Conservation (phyloP, 2,329 filamentous ascomycete genomes). For the Epicoccum sorghinum region DNA sequence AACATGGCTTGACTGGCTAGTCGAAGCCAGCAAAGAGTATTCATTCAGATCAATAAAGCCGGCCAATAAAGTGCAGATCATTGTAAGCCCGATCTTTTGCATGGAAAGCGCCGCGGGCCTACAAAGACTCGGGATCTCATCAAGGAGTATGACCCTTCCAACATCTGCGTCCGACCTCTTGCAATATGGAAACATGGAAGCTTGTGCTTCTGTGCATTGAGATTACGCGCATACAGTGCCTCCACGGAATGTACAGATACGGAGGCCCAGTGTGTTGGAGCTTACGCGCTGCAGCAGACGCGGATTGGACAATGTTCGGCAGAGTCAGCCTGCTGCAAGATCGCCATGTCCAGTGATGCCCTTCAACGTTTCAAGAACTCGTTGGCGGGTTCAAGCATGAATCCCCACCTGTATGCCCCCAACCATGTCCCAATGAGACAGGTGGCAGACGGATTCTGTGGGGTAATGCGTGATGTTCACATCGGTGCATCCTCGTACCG, state of each 20-base stretch:
- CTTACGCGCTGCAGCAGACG: slow-evolving; percentile 1
- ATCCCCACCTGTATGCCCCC: slow-evolving; percentile 24
- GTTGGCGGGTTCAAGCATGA: slow-evolving; percentile 11
- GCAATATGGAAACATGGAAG: too few species aligned
- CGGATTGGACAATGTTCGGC: slow-evolving; percentile 1
- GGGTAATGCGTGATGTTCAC: slow-evolving; percentile 24
- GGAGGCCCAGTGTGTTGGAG: neutral
- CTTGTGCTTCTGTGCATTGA: neutral
- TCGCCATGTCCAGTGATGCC: slow-evolving; percentile 6
- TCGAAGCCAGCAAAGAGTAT: too few species aligned
- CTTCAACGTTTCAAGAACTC: slow-evolving; percentile 16
- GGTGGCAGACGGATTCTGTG: slow-evolving; percentile 29
- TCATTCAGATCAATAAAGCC: too few species aligned
- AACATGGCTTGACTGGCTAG: too few species aligned
- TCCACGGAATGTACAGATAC: neutral
- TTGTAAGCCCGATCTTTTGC: too few species aligned
- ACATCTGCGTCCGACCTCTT: too few species aligned
- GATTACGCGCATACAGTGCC: neutral
- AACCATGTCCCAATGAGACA: slow-evolving; percentile 28
- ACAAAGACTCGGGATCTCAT: too few species aligned
- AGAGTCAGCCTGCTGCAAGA: neutral
- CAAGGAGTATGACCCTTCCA: too few species aligned
- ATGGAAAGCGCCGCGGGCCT: too few species aligned
- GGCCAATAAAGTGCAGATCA: too few species aligned
- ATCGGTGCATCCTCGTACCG: slow-evolving; percentile 15